These are phyloP conservation scores for Zelonia costaricensis DNA, from an alignment of 208 protist genomes.

Conservation along the genomic window DNA sequence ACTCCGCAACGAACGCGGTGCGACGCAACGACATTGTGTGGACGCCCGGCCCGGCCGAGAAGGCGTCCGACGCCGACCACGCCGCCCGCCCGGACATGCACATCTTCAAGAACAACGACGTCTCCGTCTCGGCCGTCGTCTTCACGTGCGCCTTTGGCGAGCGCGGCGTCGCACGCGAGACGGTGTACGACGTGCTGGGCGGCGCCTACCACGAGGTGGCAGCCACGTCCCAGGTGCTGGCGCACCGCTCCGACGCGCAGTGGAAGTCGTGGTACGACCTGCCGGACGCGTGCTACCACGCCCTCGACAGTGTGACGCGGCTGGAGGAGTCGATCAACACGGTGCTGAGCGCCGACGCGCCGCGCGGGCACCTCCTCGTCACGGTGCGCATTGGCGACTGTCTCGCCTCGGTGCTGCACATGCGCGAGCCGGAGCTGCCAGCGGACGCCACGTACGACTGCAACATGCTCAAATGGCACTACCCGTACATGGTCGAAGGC, in stretches of 20 bases:
- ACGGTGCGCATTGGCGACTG: slow-evolving; percentile 87
- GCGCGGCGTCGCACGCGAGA: slow-evolving; percentile 53
- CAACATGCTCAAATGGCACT: slow-evolving; percentile 90
- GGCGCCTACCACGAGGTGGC: slow-evolving; percentile 20
- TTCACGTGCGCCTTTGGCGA: slow-evolving; percentile 80
- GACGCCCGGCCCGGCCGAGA: slow-evolving; percentile 51
- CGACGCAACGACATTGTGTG: slow-evolving; percentile 79
- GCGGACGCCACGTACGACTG: slow-evolving; percentile 71
- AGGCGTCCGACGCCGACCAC: slow-evolving; percentile 27
- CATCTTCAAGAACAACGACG: slow-evolving; percentile 80
- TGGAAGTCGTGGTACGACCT: slow-evolving; percentile 79
- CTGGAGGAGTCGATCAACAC: slow-evolving; percentile 80
- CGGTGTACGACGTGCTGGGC: slow-evolving; percentile 65
- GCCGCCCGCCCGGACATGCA: slow-evolving; percentile 41
- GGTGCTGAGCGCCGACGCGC: slow-evolving; percentile 42
- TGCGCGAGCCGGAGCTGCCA: slow-evolving; percentile 72
- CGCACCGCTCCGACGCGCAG: slow-evolving; percentile 31
- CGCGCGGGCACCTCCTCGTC: slow-evolving; percentile 84
- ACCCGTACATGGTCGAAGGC: slow-evolving; percentile 75
- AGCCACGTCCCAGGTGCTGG: slow-evolving; percentile 54
- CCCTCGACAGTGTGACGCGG: slow-evolving; percentile 64
- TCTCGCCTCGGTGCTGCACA: slow-evolving; percentile 73
- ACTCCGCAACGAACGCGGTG: slow-evolving; percentile 54
- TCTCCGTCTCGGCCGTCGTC: slow-evolving; percentile 76
- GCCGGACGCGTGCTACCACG: slow-evolving; percentile 62